Conservation (phyloP, 768 basidiomycete species). For the Lentinula guzmanii region DNA sequence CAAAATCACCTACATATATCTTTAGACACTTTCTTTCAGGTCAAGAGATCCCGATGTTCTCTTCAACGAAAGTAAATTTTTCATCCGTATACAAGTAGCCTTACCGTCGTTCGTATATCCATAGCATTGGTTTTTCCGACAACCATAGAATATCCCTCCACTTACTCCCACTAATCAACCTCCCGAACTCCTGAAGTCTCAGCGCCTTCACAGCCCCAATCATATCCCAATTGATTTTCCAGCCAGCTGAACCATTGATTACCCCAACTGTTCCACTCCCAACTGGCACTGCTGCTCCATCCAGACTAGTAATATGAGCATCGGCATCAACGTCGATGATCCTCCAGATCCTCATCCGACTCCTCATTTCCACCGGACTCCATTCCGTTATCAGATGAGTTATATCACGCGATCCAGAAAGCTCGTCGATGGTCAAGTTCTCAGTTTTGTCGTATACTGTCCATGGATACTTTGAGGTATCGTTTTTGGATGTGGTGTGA, state of each 20-base stretch:
- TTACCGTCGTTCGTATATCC: conserved; percentile 4
- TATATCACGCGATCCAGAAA: conserved; percentile 32
- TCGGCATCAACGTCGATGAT: not conserved
- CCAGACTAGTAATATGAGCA: not conserved
- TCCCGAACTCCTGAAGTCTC: not conserved
- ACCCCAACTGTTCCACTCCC: conserved; percentile 23
- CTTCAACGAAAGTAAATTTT: too few species aligned
- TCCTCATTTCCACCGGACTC: conserved; percentile 17
- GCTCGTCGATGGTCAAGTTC: conserved; percentile 33
- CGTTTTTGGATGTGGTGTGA: conserved; percentile 8
- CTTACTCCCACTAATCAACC: not conserved
- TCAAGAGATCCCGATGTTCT: too few species aligned
- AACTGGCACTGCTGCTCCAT: conserved; percentile 8
- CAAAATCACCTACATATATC: too few species aligned
- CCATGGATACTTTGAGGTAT: conserved; percentile 6
- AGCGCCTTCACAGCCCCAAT: conserved; percentile 3
- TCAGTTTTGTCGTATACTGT: conserved; percentile 82
- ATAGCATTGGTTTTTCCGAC: not conserved
- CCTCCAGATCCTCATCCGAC: conserved; percentile 7
- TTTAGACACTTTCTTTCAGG: too few species aligned
- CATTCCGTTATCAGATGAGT: conserved; percentile 63
- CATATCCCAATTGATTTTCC: conserved; percentile 22
- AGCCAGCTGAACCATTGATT: conserved; percentile 35
- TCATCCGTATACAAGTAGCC: not conserved
- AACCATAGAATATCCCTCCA: not conserved